phyloP scores from a whole-genome alignment of 768 basidiomycete genomes.

The Hydnomerulius pinastri region DNA sequence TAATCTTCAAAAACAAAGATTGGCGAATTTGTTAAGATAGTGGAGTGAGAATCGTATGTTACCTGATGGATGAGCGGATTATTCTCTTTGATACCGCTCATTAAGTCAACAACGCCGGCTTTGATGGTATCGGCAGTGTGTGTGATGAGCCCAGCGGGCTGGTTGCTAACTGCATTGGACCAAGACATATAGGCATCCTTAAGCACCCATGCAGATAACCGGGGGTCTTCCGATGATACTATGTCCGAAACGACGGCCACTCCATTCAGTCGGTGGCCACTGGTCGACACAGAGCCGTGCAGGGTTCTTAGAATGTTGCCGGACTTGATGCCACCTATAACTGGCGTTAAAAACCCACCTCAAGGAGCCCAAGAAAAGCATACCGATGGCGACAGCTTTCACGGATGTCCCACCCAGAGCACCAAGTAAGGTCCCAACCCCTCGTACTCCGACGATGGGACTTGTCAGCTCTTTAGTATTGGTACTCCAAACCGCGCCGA shows the following conservation, averaged over 20 bases:
- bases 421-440: slow-evolving; percentile 66
- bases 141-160: neutral
- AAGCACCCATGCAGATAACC: slow-evolving; percentile 48
- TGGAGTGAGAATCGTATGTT: neutral
- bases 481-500: slow-evolving; percentile 84
- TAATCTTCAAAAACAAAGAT: slow-evolving; percentile 56
- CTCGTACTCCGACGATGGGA: slow-evolving; percentile 69
- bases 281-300: slow-evolving; percentile 64
- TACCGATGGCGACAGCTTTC: slow-evolving; percentile 86
- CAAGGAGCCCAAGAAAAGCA: slow-evolving; percentile 12
- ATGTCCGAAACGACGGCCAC: slow-evolving; percentile 91
- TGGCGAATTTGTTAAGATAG: neutral
- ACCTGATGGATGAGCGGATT: slow-evolving; percentile 86
- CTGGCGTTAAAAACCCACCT: slow-evolving; percentile 1
- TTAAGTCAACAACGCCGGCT: slow-evolving; percentile 46
- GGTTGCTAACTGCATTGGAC: slow-evolving; percentile 5
- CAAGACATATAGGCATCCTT: slow-evolving; percentile 39
- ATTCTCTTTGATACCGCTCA: slow-evolving; percentile 49
- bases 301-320: slow-evolving; percentile 75
- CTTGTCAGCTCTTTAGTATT: slow-evolving; percentile 72
- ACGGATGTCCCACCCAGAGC: slow-evolving; percentile 63
- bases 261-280: slow-evolving; percentile 67
- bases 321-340: slow-evolving; percentile 83
- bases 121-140: slow-evolving; percentile 40
- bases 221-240: slow-evolving; percentile 61